Base-by-base conservation (phyloP, 192 early-diverging fungal species). In the Mortierella alpina region DNA sequence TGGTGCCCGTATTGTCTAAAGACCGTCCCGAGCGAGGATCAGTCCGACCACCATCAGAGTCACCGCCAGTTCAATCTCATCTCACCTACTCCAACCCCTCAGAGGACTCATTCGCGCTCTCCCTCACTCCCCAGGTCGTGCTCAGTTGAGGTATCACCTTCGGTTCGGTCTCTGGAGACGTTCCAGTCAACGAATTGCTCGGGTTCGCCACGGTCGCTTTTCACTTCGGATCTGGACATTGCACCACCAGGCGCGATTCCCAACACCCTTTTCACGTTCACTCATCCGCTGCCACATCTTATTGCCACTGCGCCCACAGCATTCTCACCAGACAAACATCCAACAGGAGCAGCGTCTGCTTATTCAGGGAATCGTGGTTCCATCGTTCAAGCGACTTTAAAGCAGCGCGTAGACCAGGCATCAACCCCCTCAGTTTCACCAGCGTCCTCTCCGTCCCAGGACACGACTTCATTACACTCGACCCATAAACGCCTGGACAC, bases 1-100 rank as follows among this genome's bases (percentile, higher is more conserved):
- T 75, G 72, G 65, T 72, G 70, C 39, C 70, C 70, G 4, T 72
- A 72, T 41, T 72, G 72, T 23, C 15, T 55, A 39, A 66, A 67
- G 42, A 55, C 42, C 41, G 39, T 63, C 3, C 65, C 63, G 6
- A 51, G 49, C n/a, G 50, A 61, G 23, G 42, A 44, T 11, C 63
- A 57, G 42, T 39, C 58, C 1, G 64, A 66, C 12, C 50, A 59
- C 44, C 58, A 60, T 18, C 40, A 55, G 18, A 50, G 22, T 5
- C 63, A 67, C 48, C 64, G 54, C 22, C 42, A 45, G 6, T 18
- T 59, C 48, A 67, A 51, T 31, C 63, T 62, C 40, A 66, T 60
- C 39, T 66, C 65, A 14, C 58, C 65, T 42, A 49, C 49, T 39
- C 72, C 42, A 5, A 62, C 51, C 15, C 64, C 63, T 14, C 65